phyloP scores from a whole-genome alignment of 495 filamentous ascomycete genomes.

The Penicillium roqueforti region DNA sequence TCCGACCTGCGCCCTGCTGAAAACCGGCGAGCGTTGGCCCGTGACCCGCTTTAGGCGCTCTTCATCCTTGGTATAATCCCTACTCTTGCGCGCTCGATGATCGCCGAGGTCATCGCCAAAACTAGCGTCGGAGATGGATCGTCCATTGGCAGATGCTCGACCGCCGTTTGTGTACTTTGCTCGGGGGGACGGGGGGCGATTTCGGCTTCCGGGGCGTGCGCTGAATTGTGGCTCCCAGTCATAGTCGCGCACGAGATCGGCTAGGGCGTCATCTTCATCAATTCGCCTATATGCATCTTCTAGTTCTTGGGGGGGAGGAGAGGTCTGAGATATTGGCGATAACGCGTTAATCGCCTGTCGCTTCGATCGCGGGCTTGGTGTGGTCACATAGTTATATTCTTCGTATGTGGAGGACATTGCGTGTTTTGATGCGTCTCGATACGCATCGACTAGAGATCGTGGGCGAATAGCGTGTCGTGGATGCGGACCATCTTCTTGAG shows the following conservation, averaged over 20 bases:
- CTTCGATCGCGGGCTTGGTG: constrained; percentile 18
- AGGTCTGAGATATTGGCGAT: constrained; percentile 25
- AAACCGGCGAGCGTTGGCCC: constrained; percentile 40
- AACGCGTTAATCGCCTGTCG: constrained; percentile 10
- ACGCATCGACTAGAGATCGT: constrained; percentile 38
- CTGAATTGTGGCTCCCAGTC: constrained; percentile 20
- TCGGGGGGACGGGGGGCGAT: constrained; percentile 28
- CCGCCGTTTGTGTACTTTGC: constrained; percentile 15
- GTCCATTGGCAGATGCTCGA: constrained; percentile 8
- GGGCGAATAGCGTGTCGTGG: constrained; percentile 33
- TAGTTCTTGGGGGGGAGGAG: constrained; percentile 42
- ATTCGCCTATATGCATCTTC: constrained; percentile 45
- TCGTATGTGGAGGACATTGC: constrained; percentile 12
- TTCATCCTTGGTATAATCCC: constrained; percentile 43
- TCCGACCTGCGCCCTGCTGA: constrained; percentile 43
- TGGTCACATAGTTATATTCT: constrained; percentile 17
- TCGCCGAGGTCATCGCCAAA: constrained; percentile 31
- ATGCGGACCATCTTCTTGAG: constrained; percentile 27
- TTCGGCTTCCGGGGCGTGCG: constrained; percentile 14
- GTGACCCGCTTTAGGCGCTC: constrained; percentile 43
- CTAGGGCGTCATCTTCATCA: constrained; percentile 40
- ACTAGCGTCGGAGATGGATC: constrained; percentile 22
- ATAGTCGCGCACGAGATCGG: constrained; percentile 31
- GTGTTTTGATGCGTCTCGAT: constrained; percentile 28
- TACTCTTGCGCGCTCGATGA: constrained; percentile 28